Percentiles rank a stretch among this genome's conserved stretches.
Evolutionary conservation across 768 basidiomycete species (phyloP).

Genomic region (Inosperma sp.): DNA sequence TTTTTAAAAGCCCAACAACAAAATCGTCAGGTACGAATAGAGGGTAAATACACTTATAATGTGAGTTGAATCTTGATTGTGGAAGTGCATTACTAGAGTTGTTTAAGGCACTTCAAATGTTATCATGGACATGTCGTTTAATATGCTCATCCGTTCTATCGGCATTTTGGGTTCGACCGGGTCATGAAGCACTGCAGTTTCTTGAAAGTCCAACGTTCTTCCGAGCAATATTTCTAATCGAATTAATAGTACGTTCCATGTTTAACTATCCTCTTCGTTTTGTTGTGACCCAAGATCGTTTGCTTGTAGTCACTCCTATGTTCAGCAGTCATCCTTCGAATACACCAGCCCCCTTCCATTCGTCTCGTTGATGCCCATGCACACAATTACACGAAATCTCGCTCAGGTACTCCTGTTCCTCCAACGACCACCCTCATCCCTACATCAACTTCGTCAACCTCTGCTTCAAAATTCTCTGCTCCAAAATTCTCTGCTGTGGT

Average conservation of each 20-base stretch:
- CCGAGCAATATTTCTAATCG: slow-evolving; percentile 40
- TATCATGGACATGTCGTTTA: slow-evolving; percentile 55
- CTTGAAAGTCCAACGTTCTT: slow-evolving; percentile 43
- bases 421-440: slow-evolving; percentile 18
- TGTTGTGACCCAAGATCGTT: slow-evolving; percentile 3
- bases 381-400: slow-evolving; percentile 37
- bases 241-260: slow-evolving; percentile 48
- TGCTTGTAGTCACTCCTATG: slow-evolving; percentile 44
- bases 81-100: neutral
- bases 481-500: slow-evolving; percentile 17
- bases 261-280: neutral
- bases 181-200: slow-evolving; percentile 35
- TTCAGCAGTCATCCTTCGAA: slow-evolving; percentile 52
- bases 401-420: slow-evolving; percentile 36
- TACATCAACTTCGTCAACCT: slow-evolving; percentile 9
- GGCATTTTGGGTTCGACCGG: slow-evolving; percentile 36
- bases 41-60: slow-evolving; percentile 59
- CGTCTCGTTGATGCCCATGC: slow-evolving; percentile 60
- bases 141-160: slow-evolving; percentile 44
- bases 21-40: slow-evolving; percentile 65
- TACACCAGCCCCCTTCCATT: slow-evolving; percentile 67
- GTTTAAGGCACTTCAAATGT: slow-evolving; percentile 52
- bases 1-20: slow-evolving; percentile 58
- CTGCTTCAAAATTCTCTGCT: slow-evolving; percentile 14
- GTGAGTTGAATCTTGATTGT: slow-evolving; percentile 34